Evolutionary conservation across 345 rosid genomes (phyloP), one percentile per base, ranked within the genome.

Genomic region (Eucalyptus tenuipes): DNA sequence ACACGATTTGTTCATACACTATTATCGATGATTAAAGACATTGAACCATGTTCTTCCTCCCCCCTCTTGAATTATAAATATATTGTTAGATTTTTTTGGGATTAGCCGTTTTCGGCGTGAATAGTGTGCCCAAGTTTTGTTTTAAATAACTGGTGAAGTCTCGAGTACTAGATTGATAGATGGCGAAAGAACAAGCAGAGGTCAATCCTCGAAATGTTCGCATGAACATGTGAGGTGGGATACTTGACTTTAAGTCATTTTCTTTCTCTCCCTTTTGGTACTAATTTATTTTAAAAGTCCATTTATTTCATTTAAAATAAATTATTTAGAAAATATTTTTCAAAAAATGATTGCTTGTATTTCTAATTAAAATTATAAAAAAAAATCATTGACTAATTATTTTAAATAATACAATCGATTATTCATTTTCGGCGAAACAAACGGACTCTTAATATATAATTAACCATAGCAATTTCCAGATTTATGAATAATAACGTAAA

Each of bases 351-450:
- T 85, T 45, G 37, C 5, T 7, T 7, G 0, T 64, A 61, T 61
- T 31, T 61, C 17, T 61, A 27, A 7, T 12, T 13, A 61, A 61
- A 61, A 61, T 49, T 25, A 7, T 17, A 68, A 59, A 59, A 59
- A 59, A 55, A 20, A 59, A 5, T 61, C 17, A 29, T 61, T 61
- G 33, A 29, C 9, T 13, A 4, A 13, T 64, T 64, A 64, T 64
- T 64, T 64, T 7, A 64, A 13, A 1, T 31, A 7, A 7, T 64
- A 64, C 17, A 64, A 64, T 7, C 7, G 1, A 64, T 24, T 55
- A 24, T 55, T 55, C 29, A 55, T 24, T 59, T 59, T 59, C 1
- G 0, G 0, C 0, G 0, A 25, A 25, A 59, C 16, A 59, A 59
- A 59, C 0, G 0, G 1, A 1, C 4, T 12, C 66, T 59, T 59